These are phyloP conservation scores for Aspergillus campestris DNA, from an alignment of 495 filamentous ascomycete species.

Conservation along the genomic window DNA sequence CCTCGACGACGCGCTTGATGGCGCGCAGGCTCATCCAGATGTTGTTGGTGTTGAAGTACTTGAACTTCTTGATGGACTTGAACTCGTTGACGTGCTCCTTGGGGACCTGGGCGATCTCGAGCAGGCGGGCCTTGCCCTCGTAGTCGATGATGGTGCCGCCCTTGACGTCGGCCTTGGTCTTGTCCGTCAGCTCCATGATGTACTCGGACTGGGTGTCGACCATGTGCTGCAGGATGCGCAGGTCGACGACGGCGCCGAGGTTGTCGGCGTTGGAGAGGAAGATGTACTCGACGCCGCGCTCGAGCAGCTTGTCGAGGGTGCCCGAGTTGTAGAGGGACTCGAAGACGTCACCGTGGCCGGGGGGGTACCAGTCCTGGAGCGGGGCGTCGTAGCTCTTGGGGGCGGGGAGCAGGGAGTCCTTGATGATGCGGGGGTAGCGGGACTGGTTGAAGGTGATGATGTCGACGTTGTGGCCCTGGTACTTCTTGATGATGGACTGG, in stretches of 20 bases:
- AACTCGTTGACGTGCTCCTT: slow-evolving; percentile 99
- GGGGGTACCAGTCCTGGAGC: slow-evolving; percentile 97
- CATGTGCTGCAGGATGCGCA: slow-evolving; percentile 98
- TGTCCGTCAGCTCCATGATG: slow-evolving; percentile 99
- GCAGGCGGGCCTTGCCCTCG: slow-evolving; percentile 87
- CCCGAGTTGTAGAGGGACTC: slow-evolving; percentile 99
- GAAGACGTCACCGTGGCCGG: slow-evolving; percentile 98
- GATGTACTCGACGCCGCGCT: slow-evolving; percentile 90
- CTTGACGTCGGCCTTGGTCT: slow-evolving; percentile 99
- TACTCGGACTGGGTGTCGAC: slow-evolving; percentile 91
- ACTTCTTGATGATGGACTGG: slow-evolving; percentile 99
- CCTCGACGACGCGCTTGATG: slow-evolving; percentile 97
- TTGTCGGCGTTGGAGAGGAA: slow-evolving; percentile 99
- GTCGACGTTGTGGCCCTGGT: slow-evolving; percentile 99
- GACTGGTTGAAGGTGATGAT: slow-evolving; percentile 99
- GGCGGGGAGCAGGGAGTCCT: slow-evolving; percentile 94
- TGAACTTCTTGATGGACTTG: slow-evolving; percentile 99
- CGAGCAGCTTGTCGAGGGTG: slow-evolving; percentile 90
- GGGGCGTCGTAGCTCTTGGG: slow-evolving; percentile 83
- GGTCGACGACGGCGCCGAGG: slow-evolving; percentile 92
- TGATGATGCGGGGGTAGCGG: slow-evolving; percentile 90
- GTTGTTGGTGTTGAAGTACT: slow-evolving; percentile 99
- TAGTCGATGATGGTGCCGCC: slow-evolving; percentile 99
- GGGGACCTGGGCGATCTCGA: slow-evolving; percentile 99
- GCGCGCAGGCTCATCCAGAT: slow-evolving; percentile 98